Percentiles rank a stretch among this genome's conserved stretches.
Evolutionary conservation across 2,329 filamentous ascomycete species (phyloP).

Genomic region (Shiraia bambusicola): DNA sequence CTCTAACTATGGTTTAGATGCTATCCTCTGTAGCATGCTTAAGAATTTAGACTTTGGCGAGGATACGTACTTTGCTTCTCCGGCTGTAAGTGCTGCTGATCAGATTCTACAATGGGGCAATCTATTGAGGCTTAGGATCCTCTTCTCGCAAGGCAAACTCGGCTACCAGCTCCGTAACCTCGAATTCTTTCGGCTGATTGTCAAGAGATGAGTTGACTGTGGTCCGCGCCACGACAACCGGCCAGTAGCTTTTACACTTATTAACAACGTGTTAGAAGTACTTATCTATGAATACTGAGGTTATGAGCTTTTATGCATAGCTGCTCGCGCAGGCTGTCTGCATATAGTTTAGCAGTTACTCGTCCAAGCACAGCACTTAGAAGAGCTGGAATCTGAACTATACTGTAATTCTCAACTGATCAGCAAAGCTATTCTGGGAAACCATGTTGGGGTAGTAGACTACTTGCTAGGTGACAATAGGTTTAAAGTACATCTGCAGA

Average conservation of each 20-base stretch:
- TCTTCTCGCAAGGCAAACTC: conserved; percentile 8
- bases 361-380: conserved; percentile 2
- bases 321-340: conserved; percentile 9
- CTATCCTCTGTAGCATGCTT: conserved; percentile 8
- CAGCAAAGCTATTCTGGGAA: conserved; percentile 1
- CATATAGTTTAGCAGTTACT: conserved; percentile 8
- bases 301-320: conserved; percentile 8
- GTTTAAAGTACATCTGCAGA: no score
- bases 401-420: not conserved
- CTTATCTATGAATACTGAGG: conserved; percentile 9
- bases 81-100: conserved; percentile 8
- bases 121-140: conserved; percentile 8
- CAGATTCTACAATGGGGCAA: conserved; percentile 12
- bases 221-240: conserved; percentile 6
- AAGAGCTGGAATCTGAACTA: not conserved
- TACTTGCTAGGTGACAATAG: no score
- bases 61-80: conserved; percentile 7
- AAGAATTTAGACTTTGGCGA: conserved; percentile 6
- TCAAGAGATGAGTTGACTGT: conserved; percentile 4
- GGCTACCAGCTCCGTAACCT: conserved; percentile 8
- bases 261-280: conserved; percentile 5
- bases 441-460: no score
- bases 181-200: conserved; percentile 9
- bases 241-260: conserved; percentile 7
- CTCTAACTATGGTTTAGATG: conserved; percentile 10